Evolutionary conservation across 2,329 filamentous ascomycete genomes (phyloP).

Genomic region (Talaromyces verruculosus): DNA sequence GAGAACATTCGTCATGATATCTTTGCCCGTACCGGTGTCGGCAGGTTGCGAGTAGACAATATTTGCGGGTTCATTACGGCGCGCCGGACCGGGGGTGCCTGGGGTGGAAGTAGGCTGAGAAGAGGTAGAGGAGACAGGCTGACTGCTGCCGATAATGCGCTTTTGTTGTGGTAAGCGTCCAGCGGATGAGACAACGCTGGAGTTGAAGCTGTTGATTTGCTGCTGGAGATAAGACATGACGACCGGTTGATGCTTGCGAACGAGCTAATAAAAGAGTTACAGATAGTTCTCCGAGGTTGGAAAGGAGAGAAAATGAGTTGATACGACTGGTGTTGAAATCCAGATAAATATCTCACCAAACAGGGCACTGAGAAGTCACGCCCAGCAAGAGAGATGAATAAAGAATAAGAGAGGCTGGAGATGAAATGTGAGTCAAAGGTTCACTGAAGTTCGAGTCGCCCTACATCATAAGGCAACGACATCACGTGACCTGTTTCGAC

Average conservation of each 20-base stretch:
- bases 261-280: constrained; percentile 16
- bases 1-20: constrained; percentile 82
- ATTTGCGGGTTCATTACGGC: constrained; percentile 59
- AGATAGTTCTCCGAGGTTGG: constrained; percentile 1
- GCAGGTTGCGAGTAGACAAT: constrained; percentile 72
- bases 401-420: neutral
- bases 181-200: constrained; percentile 62
- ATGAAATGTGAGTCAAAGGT: neutral
- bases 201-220: constrained; percentile 63
- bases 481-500: neutral
- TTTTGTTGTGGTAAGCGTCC: constrained; percentile 59
- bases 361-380: neutral
- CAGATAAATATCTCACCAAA: neutral
- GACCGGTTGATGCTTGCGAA: constrained; percentile 20
- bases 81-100: constrained; percentile 42
- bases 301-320: constrained; percentile 5
- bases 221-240: constrained; percentile 66
- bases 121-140: constrained; percentile 56
- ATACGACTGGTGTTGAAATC: neutral
- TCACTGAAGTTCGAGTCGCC: neutral
- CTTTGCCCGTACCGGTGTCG: constrained; percentile 71
- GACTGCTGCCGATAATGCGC: constrained; percentile 51
- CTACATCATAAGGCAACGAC: neutral
- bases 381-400: neutral
- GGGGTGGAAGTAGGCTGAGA: constrained; percentile 47